A percentile compares a stretch with the other conserved stretches of the same genome.
Conservation (phyloP, 1,284 basidiomycete species). For the Mrakiaceae sp. region DNA sequence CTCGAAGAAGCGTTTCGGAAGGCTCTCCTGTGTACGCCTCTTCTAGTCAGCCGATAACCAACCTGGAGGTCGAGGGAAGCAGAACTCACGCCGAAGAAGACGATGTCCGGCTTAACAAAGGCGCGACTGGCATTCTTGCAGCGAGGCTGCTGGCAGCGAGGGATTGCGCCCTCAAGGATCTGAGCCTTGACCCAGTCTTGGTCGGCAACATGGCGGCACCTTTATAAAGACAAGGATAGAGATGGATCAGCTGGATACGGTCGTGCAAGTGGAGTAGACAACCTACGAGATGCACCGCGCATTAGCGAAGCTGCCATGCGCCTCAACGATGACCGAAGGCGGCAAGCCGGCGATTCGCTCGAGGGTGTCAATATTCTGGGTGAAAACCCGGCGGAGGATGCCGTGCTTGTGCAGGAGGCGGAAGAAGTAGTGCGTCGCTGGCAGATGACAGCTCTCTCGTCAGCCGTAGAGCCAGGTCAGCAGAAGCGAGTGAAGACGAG, state of each 20-base stretch:
- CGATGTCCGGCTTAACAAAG: constrained; percentile 57
- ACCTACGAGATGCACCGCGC: constrained; percentile 67
- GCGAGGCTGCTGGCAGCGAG: not conserved
- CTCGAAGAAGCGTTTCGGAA: constrained; percentile 47
- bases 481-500: not conserved
- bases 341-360: constrained; percentile 76
- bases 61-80: not conserved
- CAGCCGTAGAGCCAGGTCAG: not conserved
- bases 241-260: no score
- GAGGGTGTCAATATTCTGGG: constrained; percentile 39
- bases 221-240: not conserved
- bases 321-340: constrained; percentile 67
- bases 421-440: constrained; percentile 82
- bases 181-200: not conserved
- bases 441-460: constrained; percentile 69
- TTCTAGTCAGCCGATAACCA: no score
- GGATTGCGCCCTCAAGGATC: not conserved
- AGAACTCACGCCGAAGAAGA: constrained; percentile 78
- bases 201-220: not conserved
- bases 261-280: not conserved
- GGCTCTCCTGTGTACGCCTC: constrained; percentile 31
- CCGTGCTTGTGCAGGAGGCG: constrained; percentile 54
- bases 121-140: not conserved
- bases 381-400: constrained; percentile 50
- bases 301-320: constrained; percentile 80